Conservation (phyloP, 1,284 basidiomycete genomes). For the Ceratobasidium sp. region DNA sequence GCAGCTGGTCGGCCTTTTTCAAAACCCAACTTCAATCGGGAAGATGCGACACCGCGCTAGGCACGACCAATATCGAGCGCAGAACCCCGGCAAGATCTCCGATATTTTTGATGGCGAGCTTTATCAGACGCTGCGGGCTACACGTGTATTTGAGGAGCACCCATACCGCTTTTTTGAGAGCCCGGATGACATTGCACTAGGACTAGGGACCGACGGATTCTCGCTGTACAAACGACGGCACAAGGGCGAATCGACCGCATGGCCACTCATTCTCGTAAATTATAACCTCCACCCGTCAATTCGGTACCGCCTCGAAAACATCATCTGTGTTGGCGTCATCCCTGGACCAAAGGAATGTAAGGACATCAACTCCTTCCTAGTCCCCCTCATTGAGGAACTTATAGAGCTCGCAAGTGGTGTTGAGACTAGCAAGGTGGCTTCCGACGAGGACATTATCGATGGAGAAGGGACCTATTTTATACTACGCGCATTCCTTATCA, state of each 20-base stretch:
- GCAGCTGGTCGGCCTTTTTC: constrained; percentile 54
- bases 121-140: not conserved
- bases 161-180: not conserved
- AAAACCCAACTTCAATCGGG: constrained; percentile 49
- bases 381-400: constrained; percentile 31
- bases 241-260: constrained; percentile 14
- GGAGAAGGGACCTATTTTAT: not conserved
- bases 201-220: constrained; percentile 9
- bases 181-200: constrained; percentile 11
- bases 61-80: constrained; percentile 33
- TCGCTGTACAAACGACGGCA: constrained; percentile 46
- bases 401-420: constrained; percentile 10
- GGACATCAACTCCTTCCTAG: constrained; percentile 28
- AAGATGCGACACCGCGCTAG: constrained; percentile 51
- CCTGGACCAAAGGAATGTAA: constrained; percentile 34
- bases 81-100: constrained; percentile 32
- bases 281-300: constrained; percentile 28
- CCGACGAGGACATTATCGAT: not conserved
- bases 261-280: constrained; percentile 38
- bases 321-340: constrained; percentile 34
- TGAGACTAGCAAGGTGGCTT: not conserved
- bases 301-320: constrained; percentile 30
- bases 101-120: constrained; percentile 13
- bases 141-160: not conserved
- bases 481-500: constrained; percentile 9